Conservation (phyloP, 176 grass and related monocot species). For the Olyra latifolia region DNA sequence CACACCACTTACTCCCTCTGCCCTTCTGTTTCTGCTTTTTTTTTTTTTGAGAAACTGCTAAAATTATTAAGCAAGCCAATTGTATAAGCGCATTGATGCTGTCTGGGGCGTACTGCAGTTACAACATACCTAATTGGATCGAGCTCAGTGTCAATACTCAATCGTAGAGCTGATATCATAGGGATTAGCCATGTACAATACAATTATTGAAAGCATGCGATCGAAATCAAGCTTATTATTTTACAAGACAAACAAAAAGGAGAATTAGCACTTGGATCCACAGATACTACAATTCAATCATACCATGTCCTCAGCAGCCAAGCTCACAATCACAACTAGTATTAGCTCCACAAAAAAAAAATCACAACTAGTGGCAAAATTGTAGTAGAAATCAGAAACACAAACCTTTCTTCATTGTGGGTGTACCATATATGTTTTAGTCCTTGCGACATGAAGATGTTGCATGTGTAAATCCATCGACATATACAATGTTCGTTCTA, state of each 20-base stretch:
- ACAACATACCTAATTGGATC: neutral
- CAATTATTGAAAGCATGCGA: neutral
- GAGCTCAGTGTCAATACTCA: neutral
- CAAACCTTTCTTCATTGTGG: neutral
- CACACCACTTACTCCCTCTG: no score
- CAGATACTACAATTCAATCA: neutral
- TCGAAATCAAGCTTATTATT: neutral
- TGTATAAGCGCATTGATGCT: neutral
- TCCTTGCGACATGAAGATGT: neutral
- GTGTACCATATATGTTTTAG: neutral
- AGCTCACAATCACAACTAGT: neutral
- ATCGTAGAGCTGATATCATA: neutral
- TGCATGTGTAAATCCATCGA: neutral
- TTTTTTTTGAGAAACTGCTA: no score
- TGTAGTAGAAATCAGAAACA: neutral
- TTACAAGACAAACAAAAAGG: neutral
- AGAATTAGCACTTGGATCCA: neutral
- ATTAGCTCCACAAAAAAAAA: no score
- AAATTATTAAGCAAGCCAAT: neutral
- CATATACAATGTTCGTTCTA: neutral
- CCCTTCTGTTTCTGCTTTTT: neutral
- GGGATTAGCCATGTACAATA: neutral
- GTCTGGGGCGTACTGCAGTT: neutral
- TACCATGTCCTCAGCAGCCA: neutral
- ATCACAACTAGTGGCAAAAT: no score